Base-by-base conservation (phyloP, 192 early-diverging fungal genomes). In the Entophlyctis helioformis region DNA sequence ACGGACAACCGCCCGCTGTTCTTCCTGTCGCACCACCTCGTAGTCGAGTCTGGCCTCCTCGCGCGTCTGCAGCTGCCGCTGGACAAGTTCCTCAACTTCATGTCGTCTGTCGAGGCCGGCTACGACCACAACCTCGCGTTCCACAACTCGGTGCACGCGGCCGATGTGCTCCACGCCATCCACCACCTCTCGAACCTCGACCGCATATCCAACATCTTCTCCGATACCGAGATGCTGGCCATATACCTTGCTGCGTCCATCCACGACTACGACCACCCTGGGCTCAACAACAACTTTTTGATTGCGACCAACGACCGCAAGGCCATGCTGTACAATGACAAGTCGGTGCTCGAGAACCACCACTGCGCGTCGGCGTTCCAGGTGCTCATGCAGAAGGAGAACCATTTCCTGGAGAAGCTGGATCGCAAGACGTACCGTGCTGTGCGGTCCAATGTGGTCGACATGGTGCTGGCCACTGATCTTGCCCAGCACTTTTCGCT, bases 231-330 rank as follows among this genome's bases (percentile, higher is more conserved):
- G 26, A 24, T 64, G 23, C 52, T 74, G n/a, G 41, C 67, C 1
- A 51, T 67, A 38, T 67, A 66, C 50, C 26, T 75, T 19, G 72
- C 73, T 1, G 76, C 76, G 12, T 34, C 57, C n/a, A 63, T 78
- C 31, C 76, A 78, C 59, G 76, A 78, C 57, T 67, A 60, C 45
- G 76, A 73, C 45, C 76, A 78, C 47, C 76, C 76, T 9, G 76
- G 76, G 15, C 56, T 68, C 23, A 75, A 66, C 51, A 77, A 77
- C 59, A 43, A 59, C 39, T 77, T 66, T 47, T 42, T 77, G 46
- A 75, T 75, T 38, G 50, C 63, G 1, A 71, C 71, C 11, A 33
- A 49, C 21, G 62, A 67, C 44, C 59, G 39, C 13, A 42, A 57
- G 0, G 71, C 74, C 6, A 39, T 77, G 39, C 58, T 72, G 2